phyloP scores from a whole-genome alignment of 805 yeast genomes.

The Suhomyces pyralidae region DNA sequence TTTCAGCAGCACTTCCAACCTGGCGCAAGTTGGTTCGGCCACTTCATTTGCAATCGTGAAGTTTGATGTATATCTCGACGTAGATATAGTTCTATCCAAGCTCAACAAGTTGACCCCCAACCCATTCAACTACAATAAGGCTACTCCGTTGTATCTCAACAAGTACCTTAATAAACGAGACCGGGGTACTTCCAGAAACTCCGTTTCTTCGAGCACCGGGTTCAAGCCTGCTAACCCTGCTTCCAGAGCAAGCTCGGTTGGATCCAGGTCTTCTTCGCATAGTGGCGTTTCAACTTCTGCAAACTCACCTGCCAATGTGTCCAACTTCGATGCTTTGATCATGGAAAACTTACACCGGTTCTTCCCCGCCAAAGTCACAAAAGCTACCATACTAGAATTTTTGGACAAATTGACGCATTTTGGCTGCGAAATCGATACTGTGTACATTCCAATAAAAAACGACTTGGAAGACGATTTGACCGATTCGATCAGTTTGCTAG shows the following conservation, averaged over 20 bases:
- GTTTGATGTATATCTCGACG: constrained; percentile 34
- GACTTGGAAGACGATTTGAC: constrained; percentile 17
- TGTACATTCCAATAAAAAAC: constrained; percentile 46
- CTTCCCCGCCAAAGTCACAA: constrained; percentile 37
- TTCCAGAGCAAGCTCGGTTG: neutral
- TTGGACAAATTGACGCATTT: constrained; percentile 38
- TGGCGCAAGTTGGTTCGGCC: constrained; percentile 1
- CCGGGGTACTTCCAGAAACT: neutral
- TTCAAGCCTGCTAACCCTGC: neutral
- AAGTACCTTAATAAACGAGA: constrained; percentile 66
- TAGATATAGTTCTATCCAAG: constrained; percentile 21
- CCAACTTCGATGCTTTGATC: constrained; percentile 21
- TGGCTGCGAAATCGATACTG: constrained; percentile 48
- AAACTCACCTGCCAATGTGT: constrained; percentile 4
- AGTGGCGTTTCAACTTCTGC: neutral
- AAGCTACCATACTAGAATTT: constrained; percentile 29
- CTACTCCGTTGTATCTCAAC: constrained; percentile 48
- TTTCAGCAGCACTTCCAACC: constrained; percentile 12
- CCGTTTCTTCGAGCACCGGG: neutral
- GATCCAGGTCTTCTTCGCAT: constrained; percentile 9
- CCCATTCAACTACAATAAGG: constrained; percentile 27
- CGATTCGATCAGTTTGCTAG: constrained; percentile 20
- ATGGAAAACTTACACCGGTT: constrained; percentile 50
- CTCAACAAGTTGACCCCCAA: constrained; percentile 17
- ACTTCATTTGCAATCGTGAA: constrained; percentile 27